These are phyloP conservation scores for Nematocida displodere DNA, from an alignment of 371 early-diverging fungal genomes.

Conservation along the genomic window DNA sequence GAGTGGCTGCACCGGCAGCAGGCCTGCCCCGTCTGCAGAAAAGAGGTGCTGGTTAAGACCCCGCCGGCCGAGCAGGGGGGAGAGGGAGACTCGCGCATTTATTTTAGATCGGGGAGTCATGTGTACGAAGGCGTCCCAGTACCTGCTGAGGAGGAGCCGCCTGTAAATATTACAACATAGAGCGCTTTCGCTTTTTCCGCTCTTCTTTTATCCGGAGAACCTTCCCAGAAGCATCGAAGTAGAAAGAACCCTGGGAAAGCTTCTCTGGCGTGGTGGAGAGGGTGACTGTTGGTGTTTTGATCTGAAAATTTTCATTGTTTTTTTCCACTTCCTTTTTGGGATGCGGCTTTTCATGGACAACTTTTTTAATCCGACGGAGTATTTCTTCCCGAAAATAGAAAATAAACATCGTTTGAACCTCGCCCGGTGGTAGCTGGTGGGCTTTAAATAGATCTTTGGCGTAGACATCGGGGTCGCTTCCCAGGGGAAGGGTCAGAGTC, in stretches of 20 bases:
- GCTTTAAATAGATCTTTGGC: constrained; percentile 30
- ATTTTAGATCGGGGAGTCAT: not conserved
- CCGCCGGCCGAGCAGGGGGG: not conserved
- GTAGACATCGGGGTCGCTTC: constrained; percentile 36
- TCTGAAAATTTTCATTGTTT: too few relatives aligned
- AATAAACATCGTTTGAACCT: constrained; percentile 2
- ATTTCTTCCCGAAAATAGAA: constrained; percentile 43
- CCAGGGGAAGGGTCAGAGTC: constrained; percentile 14
- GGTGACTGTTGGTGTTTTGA: too few relatives aligned
- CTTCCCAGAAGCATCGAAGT: too few relatives aligned
- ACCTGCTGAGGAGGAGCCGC: constrained; percentile 1
- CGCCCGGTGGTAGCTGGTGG: constrained; percentile 17
- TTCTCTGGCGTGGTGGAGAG: too few relatives aligned
- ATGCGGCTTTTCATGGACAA: not conserved
- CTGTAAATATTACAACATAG: too few relatives aligned
- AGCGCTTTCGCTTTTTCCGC: too few relatives aligned
- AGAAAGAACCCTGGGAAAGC: too few relatives aligned
- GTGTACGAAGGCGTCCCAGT: constrained; percentile 47
- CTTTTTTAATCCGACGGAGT: not conserved
- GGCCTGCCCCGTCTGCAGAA: constrained; percentile 87
- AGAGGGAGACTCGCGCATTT: not conserved
- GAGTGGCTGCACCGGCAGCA: constrained; percentile 96
- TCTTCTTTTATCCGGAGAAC: too few relatives aligned
- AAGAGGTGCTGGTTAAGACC: constrained; percentile 3
- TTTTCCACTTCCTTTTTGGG: not conserved